These are phyloP conservation scores for Balansia obtecta DNA, from an alignment of 2,329 filamentous ascomycete genomes.

Conservation along the genomic window DNA sequence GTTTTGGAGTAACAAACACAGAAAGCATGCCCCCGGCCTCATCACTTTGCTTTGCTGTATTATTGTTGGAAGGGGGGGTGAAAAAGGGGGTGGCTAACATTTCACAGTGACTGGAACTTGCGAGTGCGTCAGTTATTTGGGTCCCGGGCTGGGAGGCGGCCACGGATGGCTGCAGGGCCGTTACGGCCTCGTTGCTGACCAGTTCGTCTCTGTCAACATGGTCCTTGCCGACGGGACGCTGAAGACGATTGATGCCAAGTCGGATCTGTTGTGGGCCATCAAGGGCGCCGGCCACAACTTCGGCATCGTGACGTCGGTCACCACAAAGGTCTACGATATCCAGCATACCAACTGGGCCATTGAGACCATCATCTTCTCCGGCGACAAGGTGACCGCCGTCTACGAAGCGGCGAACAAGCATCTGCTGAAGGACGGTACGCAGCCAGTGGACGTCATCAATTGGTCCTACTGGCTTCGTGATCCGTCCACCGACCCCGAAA, in stretches of 20 bases:
- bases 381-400: slow-evolving; percentile 23
- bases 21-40: too few species aligned
- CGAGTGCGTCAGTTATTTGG: slow-evolving; percentile 36
- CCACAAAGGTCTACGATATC: slow-evolving; percentile 35
- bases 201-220: slow-evolving; percentile 37
- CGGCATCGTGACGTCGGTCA: slow-evolving; percentile 40
- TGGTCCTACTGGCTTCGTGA: slow-evolving; percentile 36
- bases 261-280: slow-evolving; percentile 46
- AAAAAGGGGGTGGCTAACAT: too few species aligned
- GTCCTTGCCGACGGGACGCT: slow-evolving; percentile 37
- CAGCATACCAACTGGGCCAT: slow-evolving; percentile 27
- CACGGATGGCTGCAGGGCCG: slow-evolving; percentile 41
- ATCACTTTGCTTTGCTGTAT: too few species aligned
- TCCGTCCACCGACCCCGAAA: slow-evolving; percentile 26
- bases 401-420: slow-evolving; percentile 31
- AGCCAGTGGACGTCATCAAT: slow-evolving; percentile 32
- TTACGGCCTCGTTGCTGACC: slow-evolving; percentile 40
- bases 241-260: slow-evolving; percentile 23
- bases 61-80: too few species aligned
- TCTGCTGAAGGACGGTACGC: slow-evolving; percentile 28
- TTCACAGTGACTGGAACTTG: slow-evolving; percentile 40
- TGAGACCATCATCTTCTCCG: slow-evolving; percentile 31
- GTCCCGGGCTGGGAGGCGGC: slow-evolving; percentile 43
- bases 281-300: slow-evolving; percentile 48
- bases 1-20: too few species aligned